Percentiles rank a stretch among this genome's conserved stretches.
phyloP scores from a whole-genome alignment of 2,329 filamentous ascomycete species.

The Monilinia polystroma region DNA sequence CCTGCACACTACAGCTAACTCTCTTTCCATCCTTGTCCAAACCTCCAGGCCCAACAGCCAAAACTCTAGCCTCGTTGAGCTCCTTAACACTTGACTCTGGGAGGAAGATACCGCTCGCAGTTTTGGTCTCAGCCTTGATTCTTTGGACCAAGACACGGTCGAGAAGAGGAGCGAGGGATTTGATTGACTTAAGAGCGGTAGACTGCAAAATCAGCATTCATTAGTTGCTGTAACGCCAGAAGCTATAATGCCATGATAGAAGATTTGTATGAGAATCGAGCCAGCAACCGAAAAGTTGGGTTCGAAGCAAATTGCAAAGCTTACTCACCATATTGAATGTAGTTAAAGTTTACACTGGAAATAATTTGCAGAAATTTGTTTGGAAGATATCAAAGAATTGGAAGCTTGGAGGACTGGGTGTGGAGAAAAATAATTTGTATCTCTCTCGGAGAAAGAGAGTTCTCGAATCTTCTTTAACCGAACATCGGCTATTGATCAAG shows the following conservation, averaged over 20 bases:
- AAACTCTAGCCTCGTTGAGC: slow-evolving; percentile 93
- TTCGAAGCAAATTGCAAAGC: background rate
- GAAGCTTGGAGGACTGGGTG: slow-evolving; percentile 15
- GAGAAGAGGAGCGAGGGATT: slow-evolving; percentile 89
- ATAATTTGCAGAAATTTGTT: slow-evolving; percentile 5
- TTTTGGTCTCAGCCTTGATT: slow-evolving; percentile 95
- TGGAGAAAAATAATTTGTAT: slow-evolving; percentile 25
- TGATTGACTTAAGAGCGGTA: slow-evolving; percentile 88
- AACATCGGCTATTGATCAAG: slow-evolving; percentile 23
- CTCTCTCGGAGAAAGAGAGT: slow-evolving; percentile 9
- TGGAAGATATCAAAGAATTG: slow-evolving; percentile 14
- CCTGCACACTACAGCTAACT: slow-evolving; percentile 75
- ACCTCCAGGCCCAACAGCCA: slow-evolving; percentile 88
- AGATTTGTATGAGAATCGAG: background rate
- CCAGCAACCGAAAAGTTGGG: background rate
- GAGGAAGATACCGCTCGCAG: slow-evolving; percentile 94
- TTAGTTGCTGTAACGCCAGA: slow-evolving; percentile 2
- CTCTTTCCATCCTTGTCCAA: slow-evolving; percentile 88
- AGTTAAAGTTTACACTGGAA: background rate
- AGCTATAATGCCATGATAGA: background rate
- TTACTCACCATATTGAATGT: slow-evolving; percentile 20
- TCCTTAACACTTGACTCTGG: slow-evolving; percentile 97
- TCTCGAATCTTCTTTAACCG: slow-evolving; percentile 25
- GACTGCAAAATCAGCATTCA: slow-evolving; percentile 45
- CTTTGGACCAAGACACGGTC: slow-evolving; percentile 98